Evolutionary conservation across 306 rosid species (phyloP).

Genomic region (Dalbergia oliveri): DNA sequence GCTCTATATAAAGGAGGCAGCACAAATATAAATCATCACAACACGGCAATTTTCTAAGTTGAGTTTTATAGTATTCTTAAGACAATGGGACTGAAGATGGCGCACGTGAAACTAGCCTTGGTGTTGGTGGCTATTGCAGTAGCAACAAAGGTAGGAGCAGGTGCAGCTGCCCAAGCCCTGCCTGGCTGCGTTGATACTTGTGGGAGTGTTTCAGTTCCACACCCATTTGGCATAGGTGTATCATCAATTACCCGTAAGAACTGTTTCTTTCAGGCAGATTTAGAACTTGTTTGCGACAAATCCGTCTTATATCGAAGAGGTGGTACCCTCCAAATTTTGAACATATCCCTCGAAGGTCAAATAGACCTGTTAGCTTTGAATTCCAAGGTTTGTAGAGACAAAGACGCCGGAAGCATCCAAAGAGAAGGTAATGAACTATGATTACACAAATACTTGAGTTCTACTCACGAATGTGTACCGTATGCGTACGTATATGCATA

Average conservation of each 20-base stretch:
- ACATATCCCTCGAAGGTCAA: slow-evolving; percentile 19
- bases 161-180: neutral
- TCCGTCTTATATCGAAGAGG: neutral
- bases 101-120: neutral
- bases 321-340: neutral
- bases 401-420: too few relatives aligned
- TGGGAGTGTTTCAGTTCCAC: slow-evolving; percentile 32
- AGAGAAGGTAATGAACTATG: too few relatives aligned
- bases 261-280: slow-evolving; percentile 10
- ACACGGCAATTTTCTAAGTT: too few relatives aligned
- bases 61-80: too few relatives aligned
- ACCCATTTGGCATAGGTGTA: slow-evolving; percentile 35
- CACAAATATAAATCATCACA: too few relatives aligned
- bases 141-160: neutral
- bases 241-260: neutral
- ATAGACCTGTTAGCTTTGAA: neutral
- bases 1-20: too few relatives aligned
- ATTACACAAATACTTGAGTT: too few relatives aligned
- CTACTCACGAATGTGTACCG: too few relatives aligned
- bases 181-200: slow-evolving; percentile 32
- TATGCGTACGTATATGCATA: too few relatives aligned
- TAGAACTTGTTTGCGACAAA: slow-evolving; percentile 7
- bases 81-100: neutral
- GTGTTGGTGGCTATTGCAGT: neutral
- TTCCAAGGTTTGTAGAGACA: too few relatives aligned